Evolutionary conservation across 2,329 filamentous ascomycete genomes (phyloP).

Genomic region (Orbilia brochopaga): DNA sequence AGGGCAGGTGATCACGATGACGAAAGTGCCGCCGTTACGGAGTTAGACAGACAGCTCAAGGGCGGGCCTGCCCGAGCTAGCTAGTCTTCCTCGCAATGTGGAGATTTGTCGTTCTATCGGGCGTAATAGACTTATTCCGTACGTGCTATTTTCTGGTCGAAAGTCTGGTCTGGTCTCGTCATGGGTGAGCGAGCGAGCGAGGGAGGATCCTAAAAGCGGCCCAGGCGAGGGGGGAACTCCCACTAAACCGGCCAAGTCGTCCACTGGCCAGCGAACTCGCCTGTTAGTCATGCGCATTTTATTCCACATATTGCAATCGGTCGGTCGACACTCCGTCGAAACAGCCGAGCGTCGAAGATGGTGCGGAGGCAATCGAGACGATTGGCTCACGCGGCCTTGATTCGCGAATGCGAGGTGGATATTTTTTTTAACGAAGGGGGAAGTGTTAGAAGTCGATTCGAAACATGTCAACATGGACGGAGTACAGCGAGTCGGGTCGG

Average conservation of each 20-base stretch:
- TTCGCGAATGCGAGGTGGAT: neutral
- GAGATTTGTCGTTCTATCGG: neutral
- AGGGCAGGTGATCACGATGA: conserved; percentile 8
- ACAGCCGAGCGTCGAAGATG: neutral
- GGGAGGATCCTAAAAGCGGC: conserved; percentile 51
- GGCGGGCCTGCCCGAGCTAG: neutral
- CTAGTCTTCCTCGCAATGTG: neutral
- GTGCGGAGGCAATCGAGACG: neutral
- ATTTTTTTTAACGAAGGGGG: neutral
- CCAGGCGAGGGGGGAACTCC: conserved; percentile 36
- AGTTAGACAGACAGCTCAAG: neutral
- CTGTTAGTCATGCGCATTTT: too few species aligned
- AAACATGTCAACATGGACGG: neutral
- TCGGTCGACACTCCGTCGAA: conserved; percentile 2
- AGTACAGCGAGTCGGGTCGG: neutral
- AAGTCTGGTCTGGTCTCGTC: neutral
- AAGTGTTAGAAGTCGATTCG: neutral
- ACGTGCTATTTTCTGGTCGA: neutral
- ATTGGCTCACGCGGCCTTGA: neutral
- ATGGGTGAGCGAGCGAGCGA: conserved; percentile 16
- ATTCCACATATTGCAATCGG: neutral
- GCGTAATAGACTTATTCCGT: neutral
- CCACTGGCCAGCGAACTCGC: neutral
- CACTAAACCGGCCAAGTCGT: conserved; percentile 7
- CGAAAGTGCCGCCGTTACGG: neutral